A percentile compares a stretch with the other conserved stretches of the same genome.
Conservation (phyloP, 208 protist species). For the Trypanosoma grayi region DNA sequence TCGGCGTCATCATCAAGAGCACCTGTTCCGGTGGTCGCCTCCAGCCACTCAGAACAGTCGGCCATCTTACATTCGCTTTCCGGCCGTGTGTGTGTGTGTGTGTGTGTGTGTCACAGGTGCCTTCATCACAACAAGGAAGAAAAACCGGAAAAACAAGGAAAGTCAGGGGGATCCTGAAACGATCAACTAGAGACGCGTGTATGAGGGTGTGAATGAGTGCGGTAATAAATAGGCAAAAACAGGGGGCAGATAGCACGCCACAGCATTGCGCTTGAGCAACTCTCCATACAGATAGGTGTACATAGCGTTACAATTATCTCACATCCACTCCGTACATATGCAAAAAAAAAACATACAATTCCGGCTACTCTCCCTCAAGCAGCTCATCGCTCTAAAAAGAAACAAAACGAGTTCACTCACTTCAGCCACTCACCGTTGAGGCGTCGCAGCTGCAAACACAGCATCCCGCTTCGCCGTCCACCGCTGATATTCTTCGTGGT, state of each 20-base stretch:
- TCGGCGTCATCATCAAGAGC: slow-evolving; percentile 15
- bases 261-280: too few species aligned
- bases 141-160: not conserved
- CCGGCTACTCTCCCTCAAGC: too few species aligned
- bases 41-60: slow-evolving; percentile 50
- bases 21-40: slow-evolving; percentile 33
- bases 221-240: too few species aligned
- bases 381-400: slow-evolving; percentile 5
- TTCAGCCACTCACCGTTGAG: not conserved
- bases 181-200: too few species aligned
- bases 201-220: too few species aligned
- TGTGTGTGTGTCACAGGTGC: not conserved
- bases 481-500: slow-evolving; percentile 33
- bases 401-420: not conserved
- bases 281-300: too few species aligned
- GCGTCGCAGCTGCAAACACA: slow-evolving; percentile 44
- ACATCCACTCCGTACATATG: too few species aligned
- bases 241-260: too few species aligned
- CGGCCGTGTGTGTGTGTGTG: not conserved
- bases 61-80: slow-evolving; percentile 24
- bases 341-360: too few species aligned
- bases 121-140: slow-evolving; percentile 3
- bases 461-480: slow-evolving; percentile 62
- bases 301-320: too few species aligned
- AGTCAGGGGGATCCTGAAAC: too few species aligned